phyloP scores from a whole-genome alignment of 495 filamentous ascomycete species.

The Copromyces sp. region DNA sequence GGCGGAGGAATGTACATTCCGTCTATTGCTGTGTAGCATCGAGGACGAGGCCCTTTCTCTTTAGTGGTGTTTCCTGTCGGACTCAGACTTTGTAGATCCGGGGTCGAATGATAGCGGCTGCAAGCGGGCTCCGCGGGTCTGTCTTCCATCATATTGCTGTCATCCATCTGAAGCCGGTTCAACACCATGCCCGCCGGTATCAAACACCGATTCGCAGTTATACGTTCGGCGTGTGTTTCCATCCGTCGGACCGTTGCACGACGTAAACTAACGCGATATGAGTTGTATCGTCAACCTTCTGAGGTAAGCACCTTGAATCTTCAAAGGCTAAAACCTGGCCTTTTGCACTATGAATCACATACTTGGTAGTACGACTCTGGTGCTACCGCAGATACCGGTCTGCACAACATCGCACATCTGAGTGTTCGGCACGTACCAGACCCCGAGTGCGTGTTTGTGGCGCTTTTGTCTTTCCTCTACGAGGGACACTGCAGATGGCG shows the following conservation, averaged over 20 bases:
- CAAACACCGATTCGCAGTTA: neutral
- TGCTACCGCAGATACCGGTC: neutral
- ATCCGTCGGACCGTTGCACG: neutral
- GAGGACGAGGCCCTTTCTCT: neutral
- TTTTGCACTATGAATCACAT: neutral
- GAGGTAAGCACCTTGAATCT: neutral
- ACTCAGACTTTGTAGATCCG: neutral
- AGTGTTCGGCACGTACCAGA: neutral
- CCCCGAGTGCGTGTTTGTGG: neutral
- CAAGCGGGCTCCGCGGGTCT: neutral
- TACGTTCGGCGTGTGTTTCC: neutral
- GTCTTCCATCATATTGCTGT: neutral
- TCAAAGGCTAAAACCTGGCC: neutral
- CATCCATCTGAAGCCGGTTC: neutral
- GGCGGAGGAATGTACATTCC: neutral
- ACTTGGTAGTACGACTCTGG: neutral
- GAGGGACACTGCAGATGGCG: neutral
- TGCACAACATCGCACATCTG: neutral
- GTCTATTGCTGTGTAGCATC: neutral
- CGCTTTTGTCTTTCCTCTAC: neutral
- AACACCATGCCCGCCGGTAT: neutral
- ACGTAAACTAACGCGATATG: neutral
- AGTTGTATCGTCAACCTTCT: neutral
- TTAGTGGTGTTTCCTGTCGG: neutral
- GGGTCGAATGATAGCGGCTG: neutral